Base-by-base conservation (phyloP, 768 basidiomycete genomes). In the Mycena venus region DNA sequence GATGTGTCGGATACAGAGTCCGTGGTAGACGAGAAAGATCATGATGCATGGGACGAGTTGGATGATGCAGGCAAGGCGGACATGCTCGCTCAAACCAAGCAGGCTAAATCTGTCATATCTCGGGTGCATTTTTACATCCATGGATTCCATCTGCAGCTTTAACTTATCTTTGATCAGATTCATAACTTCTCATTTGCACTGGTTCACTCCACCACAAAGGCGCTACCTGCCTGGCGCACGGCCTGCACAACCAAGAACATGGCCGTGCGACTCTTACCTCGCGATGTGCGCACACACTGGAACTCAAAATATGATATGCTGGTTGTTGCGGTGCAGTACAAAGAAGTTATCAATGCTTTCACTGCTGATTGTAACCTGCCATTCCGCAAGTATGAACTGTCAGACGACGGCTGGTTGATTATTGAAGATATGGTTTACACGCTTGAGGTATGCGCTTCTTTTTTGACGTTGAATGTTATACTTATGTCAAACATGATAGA, bases 271-370 rank as follows among this genome's bases (percentile, higher is more conserved):
- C 69, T 78, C 14, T 79, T 85, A 65, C 85, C 83, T 2, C 78
- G 80, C 0, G 83, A 86, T 69, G 84, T 86, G 0, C 27, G 49
- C 0, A 86, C 84, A 0, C 73, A 79, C 1, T 86, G 84, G 85
- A 86, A 85, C 61, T 85, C 81, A 0, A 83, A 78, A 0, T 85
- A 73, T 61, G 70, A 84, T 40, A 84, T 86, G 84, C 68, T 84
- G 0, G 32, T 75, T 1, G 79, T 83, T 14, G 32, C 56, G 17
- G 32, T 58, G 32, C 21, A 58, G 34, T 58, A 58, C 15, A 58
- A 34, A 10, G n/a, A 34, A 0, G 56, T 58, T 36, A 11, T 58
- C 1, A 36, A 58, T 11, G n/a, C 17, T 4, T 2, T 58, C 3
- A 58, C 56, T 12, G 56, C 21, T 17, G 32, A 36, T n/a, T 32